phyloP scores from a whole-genome alignment of 176 grass and related monocot species.

The Lolium multiflorum region DNA sequence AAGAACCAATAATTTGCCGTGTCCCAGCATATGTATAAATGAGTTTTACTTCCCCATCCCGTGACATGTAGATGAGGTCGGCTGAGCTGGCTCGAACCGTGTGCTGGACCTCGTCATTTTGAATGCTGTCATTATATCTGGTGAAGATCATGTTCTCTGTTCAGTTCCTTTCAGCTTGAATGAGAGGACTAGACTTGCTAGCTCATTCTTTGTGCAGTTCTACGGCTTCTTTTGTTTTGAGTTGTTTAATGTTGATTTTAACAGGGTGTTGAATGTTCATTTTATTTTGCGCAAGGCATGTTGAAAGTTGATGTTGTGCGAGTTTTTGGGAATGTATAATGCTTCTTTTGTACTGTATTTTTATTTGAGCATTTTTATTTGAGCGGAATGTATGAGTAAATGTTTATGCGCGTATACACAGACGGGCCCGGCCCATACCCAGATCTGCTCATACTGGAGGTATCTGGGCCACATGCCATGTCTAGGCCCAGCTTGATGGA shows the following conservation, averaged over 20 bases:
- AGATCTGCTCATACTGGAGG: too few species aligned
- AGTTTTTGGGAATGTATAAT: too few species aligned
- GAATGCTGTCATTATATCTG: background rate
- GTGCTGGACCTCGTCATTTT: background rate
- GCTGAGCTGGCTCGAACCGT: background rate
- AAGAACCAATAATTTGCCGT: slow-evolving; percentile 41
- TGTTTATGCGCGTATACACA: too few species aligned
- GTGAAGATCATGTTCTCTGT: background rate
- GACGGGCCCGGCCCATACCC: too few species aligned
- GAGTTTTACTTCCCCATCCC: background rate
- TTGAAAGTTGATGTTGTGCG: too few species aligned
- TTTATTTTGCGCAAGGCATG: too few species aligned
- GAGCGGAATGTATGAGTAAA: too few species aligned
- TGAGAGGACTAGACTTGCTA: slow-evolving; percentile 35
- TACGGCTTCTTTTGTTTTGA: background rate
- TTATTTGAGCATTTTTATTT: too few species aligned
- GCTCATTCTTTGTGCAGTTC: background rate
- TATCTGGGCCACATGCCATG: background rate
- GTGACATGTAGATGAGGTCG: background rate
- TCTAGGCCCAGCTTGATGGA: background rate
- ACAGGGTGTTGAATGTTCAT: background rate
- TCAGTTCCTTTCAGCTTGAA: slow-evolving; percentile 33
- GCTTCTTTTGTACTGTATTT: too few species aligned
- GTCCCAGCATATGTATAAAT: background rate
- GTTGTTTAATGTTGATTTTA: background rate